phyloP scores from a whole-genome alignment of 768 basidiomycete species.

The Paxillus rubicundulus region DNA sequence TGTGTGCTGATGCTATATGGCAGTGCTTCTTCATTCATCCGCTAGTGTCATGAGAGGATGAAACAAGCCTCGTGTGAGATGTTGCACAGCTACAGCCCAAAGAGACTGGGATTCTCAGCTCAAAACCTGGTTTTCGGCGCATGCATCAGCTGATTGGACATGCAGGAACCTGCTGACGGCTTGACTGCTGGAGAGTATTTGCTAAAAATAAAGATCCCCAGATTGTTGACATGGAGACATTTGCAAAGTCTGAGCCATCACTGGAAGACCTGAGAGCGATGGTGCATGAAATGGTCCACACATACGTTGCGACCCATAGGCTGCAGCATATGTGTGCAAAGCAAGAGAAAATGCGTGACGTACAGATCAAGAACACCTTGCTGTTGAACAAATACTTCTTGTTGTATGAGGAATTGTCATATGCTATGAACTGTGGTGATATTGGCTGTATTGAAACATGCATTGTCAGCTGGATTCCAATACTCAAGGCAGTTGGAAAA shows the following conservation, averaged over 20 bases:
- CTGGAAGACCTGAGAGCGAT: conserved; percentile 30
- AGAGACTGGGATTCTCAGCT: conserved; percentile 32
- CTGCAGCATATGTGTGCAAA: not conserved
- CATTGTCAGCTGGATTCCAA: conserved; percentile 24
- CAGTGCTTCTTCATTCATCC: conserved; percentile 12
- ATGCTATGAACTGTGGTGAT: conserved; percentile 34
- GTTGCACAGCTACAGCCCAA: conserved; percentile 27
- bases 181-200: conserved; percentile 31
- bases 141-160: conserved; percentile 38
- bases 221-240: conserved; percentile 6
- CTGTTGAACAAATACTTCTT: conserved; percentile 32
- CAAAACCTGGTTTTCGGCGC: conserved; percentile 32
- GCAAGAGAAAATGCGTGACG: conserved; percentile 19
- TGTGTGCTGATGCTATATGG: conserved; percentile 21
- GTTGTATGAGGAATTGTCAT: conserved; percentile 39
- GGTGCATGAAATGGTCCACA: conserved; percentile 16
- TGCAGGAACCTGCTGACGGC: conserved; percentile 19
- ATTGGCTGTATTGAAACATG: conserved; percentile 29
- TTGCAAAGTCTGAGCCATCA: conserved; percentile 7
- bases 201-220: conserved; percentile 7
- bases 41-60: not conserved
- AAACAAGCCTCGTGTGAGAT: conserved; percentile 17
- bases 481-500: conserved; percentile 29
- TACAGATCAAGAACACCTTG: conserved; percentile 32
- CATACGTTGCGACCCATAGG: conserved; percentile 17